Evolutionary conservation across 2,329 filamentous ascomycete genomes (phyloP).

Genomic region (Fusarium sp.): DNA sequence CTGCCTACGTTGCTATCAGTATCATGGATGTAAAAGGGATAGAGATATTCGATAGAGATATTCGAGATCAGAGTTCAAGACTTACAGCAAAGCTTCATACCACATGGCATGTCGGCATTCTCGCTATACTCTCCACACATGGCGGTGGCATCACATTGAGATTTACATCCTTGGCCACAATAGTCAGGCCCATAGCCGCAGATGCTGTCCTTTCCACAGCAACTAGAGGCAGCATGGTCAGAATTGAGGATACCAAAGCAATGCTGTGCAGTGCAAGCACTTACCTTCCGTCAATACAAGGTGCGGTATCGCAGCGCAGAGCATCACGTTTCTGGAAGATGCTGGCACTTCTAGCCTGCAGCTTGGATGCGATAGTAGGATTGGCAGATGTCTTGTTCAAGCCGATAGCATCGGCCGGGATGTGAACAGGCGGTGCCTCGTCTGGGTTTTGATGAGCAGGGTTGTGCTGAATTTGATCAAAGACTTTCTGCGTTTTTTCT

Average conservation of each 20-base stretch:
- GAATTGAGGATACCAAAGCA: not conserved
- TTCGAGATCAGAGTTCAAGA: no score
- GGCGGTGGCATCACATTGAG: slow-evolving; percentile 2
- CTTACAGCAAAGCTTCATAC: not conserved
- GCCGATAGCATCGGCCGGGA: not conserved
- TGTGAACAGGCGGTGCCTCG: not conserved
- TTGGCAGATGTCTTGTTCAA: not conserved
- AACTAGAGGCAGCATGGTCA: not conserved
- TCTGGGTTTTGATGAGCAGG: not conserved
- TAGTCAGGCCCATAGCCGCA: not conserved
- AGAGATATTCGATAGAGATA: no score
- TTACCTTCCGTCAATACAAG: slow-evolving; percentile 23
- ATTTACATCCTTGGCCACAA: slow-evolving; percentile 27
- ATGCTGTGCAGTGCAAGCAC: slow-evolving; percentile 34
- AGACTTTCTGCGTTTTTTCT: not conserved
- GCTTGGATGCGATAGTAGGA: not conserved
- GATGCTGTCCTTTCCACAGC: not conserved
- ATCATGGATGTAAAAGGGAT: no score
- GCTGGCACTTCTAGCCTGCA: not conserved
- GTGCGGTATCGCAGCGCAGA: not conserved
- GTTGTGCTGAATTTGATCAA: not conserved
- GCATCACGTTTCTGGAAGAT: not conserved
- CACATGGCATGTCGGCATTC: not conserved
- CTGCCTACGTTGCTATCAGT: no score
- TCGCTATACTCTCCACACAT: slow-evolving; percentile 2